Conservation (phyloP, 176 grass and related monocot genomes). For the Musa beccarii region DNA sequence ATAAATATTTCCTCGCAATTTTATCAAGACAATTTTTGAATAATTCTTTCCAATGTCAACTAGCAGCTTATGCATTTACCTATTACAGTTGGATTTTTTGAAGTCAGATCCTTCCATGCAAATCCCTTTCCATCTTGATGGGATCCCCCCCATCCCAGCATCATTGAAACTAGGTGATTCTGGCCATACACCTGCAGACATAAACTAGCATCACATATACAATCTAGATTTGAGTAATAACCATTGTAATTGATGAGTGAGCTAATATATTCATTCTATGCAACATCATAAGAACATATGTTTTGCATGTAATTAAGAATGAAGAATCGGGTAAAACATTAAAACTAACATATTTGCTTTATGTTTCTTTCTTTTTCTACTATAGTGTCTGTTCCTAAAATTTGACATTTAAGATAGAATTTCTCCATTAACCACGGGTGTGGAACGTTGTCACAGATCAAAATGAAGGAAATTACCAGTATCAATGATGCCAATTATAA, state of each 20-base stretch:
- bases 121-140: conserved; percentile 71
- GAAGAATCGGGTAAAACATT: background rate
- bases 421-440: background rate
- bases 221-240: background rate
- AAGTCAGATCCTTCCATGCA: conserved; percentile 98
- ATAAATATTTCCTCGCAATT: background rate
- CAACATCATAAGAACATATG: no score
- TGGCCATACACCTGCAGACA: conserved; percentile 62
- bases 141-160: conserved; percentile 51
- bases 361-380: background rate
- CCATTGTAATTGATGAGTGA: background rate
- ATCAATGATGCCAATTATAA: conserved; percentile 76
- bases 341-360: background rate
- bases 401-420: background rate
- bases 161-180: conserved; percentile 86
- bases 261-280: no score
- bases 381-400: background rate
- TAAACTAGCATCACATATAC: no score
- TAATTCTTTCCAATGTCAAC: background rate
- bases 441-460: background rate
- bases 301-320: background rate
- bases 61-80: conserved; percentile 29
- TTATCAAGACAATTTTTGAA: background rate
- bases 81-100: conserved; percentile 81
- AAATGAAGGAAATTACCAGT: conserved; percentile 32